Conservation (phyloP, 306 rosid species). For the Fagus crenata region DNA sequence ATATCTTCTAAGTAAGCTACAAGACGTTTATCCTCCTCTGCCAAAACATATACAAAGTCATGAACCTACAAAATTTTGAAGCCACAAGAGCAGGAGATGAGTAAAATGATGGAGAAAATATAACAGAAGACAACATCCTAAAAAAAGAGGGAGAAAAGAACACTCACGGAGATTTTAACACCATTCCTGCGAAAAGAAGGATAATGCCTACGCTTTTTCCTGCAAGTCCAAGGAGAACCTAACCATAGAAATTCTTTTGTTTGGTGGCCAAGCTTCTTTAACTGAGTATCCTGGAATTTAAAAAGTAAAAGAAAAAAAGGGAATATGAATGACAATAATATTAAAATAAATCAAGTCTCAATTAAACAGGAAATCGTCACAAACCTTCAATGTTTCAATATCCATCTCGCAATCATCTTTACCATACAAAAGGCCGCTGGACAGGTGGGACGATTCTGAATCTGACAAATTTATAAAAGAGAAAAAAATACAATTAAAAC, state of each 20-base stretch:
- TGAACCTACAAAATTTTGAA: conserved; percentile 53
- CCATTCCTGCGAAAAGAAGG: conserved; percentile 59
- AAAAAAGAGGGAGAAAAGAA: not conserved
- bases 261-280: conserved; percentile 29
- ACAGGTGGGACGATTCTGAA: conserved; percentile 24
- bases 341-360: not conserved
- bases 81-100: conserved; percentile 4
- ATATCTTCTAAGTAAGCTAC: conserved; percentile 92
- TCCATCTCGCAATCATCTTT: conserved; percentile 34
- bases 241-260: conserved; percentile 60
- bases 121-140: not conserved
- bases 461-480: conserved; percentile 35
- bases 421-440: conserved; percentile 24
- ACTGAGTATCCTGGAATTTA: conserved; percentile 44
- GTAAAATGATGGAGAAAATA: conserved; percentile 10
- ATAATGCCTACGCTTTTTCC: conserved; percentile 67
- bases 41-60: conserved; percentile 80
- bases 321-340: not conserved
- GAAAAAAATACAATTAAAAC: not conserved
- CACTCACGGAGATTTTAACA: conserved; percentile 69
- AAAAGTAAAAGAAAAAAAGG: not conserved
- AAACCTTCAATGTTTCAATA: conserved; percentile 54
- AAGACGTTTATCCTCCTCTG: conserved; percentile 84
- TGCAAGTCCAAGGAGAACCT: conserved; percentile 65
- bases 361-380: not conserved